Percentiles rank a stretch among this genome's conserved stretches.
Conservation (phyloP, 805 yeast genomes). For the Blastobotrys attinorum region DNA sequence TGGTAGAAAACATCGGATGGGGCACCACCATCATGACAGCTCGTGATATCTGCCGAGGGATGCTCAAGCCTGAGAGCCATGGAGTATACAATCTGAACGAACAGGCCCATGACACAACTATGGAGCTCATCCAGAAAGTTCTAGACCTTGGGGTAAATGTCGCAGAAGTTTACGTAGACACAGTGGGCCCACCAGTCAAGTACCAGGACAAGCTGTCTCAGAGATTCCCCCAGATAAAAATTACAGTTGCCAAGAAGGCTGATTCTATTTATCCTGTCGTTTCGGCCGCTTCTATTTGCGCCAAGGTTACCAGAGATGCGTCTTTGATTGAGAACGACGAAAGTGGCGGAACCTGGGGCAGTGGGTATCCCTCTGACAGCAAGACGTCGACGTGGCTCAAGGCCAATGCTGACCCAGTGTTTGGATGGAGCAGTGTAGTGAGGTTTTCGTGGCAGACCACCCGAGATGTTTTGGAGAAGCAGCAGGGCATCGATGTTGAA, state of each 20-base stretch:
- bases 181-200: conserved; percentile 90
- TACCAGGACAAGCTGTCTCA: conserved; percentile 69
- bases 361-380: conserved; percentile 95
- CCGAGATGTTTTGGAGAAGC: conserved; percentile 52
- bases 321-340: conserved; percentile 32
- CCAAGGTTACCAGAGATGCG: conserved; percentile 89
- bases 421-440: conserved; percentile 77
- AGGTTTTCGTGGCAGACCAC: conserved; percentile 96
- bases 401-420: conserved; percentile 53
- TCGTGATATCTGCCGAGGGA: conserved; percentile 76
- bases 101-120: conserved; percentile 95
- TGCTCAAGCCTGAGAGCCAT: conserved; percentile 55
- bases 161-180: conserved; percentile 76
- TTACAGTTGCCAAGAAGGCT: conserved; percentile 90
- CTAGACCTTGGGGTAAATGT: conserved; percentile 55
- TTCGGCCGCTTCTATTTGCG: conserved; percentile 90
- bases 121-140: conserved; percentile 61
- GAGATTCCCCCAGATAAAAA: conserved; percentile 59
- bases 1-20: conserved; percentile 69
- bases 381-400: conserved; percentile 73
- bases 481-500: conserved; percentile 11
- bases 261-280: conserved; percentile 90
- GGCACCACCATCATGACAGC: conserved; percentile 81
- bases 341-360: conserved; percentile 49
- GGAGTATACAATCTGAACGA: conserved; percentile 74